phyloP scores from a whole-genome alignment of 306 rosid species.

The Medicago truncatula region DNA sequence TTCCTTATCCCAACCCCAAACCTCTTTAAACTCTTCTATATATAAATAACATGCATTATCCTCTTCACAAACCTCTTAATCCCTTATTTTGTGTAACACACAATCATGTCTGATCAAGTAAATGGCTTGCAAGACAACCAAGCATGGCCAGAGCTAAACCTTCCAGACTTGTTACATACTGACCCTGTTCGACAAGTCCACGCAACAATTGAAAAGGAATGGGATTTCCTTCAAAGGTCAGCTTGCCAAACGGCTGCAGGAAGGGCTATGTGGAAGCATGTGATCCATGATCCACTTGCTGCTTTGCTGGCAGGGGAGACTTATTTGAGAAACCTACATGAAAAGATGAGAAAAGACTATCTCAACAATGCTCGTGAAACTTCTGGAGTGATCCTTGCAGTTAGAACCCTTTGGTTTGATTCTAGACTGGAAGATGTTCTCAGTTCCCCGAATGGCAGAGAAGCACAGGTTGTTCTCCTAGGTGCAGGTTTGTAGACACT shows the following conservation, averaged over 20 bases:
- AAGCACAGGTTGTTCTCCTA: conserved; percentile 88
- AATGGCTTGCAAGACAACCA: conserved; percentile 55
- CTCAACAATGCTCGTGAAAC: conserved; percentile 79
- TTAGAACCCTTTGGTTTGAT: conserved; percentile 95
- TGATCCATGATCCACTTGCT: conserved; percentile 81
- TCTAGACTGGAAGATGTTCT: conserved; percentile 71
- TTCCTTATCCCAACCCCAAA: conserved; percentile 77
- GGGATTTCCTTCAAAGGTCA: conserved; percentile 82
- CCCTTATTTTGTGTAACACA: conserved; percentile 36
- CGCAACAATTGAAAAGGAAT: conserved; percentile 73
- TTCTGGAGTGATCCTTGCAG: conserved; percentile 94
- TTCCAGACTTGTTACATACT: conserved; percentile 67
- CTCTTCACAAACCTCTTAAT: conserved; percentile 45
- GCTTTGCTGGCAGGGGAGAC: conserved; percentile 84
- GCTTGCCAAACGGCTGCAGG: conserved; percentile 96
- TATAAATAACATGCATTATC: conserved; percentile 61
- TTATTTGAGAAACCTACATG: conserved; percentile 75
- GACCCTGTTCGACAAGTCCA: conserved; percentile 69
- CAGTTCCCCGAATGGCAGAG: conserved; percentile 56
- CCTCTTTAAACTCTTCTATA: conserved; percentile 32
- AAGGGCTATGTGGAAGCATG: conserved; percentile 96
- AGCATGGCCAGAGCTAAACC: conserved; percentile 74
- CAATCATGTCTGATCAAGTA: conserved; percentile 71
- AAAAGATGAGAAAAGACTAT: conserved; percentile 82
- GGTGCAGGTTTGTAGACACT: conserved; percentile 79